phyloP scores from a whole-genome alignment of 495 filamentous ascomycete genomes.

The Penicillium angulare region DNA sequence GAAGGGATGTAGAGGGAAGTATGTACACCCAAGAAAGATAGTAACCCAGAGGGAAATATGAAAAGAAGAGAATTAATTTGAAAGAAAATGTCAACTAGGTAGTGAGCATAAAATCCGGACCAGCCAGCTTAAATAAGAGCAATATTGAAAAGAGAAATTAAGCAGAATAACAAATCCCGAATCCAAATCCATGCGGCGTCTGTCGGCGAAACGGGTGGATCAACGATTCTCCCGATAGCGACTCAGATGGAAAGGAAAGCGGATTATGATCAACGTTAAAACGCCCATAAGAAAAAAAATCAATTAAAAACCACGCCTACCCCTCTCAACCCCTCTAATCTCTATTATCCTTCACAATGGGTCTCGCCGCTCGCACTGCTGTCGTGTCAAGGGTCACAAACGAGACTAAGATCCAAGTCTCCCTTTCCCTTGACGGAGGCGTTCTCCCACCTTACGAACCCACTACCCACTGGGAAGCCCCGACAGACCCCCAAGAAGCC shows the following conservation, averaged over 20 bases:
- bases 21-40: not conserved
- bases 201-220: constrained; percentile 18
- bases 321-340: constrained; percentile 11
- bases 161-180: constrained; percentile 1
- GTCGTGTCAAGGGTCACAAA: constrained; percentile 84
- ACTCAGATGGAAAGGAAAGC: constrained; percentile 20
- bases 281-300: no score
- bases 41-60: not conserved
- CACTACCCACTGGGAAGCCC: constrained; percentile 40
- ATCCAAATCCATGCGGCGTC: no score
- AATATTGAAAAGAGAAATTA: no score
- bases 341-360: constrained; percentile 16
- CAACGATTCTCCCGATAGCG: constrained; percentile 27
- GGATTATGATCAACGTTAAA: constrained; percentile 16
- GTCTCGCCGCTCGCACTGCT: constrained; percentile 59
- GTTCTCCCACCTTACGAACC: constrained; percentile 60
- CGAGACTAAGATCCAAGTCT: constrained; percentile 92
- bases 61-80: not conserved
- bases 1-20: not conserved
- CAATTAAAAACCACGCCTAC: no score
- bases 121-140: constrained; percentile 16
- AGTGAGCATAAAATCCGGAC: constrained; percentile 12
- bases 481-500: constrained; percentile 37
- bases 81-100: not conserved
- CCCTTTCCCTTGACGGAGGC: constrained; percentile 91